These are phyloP conservation scores for Scedosporium dehoogii DNA, from an alignment of 2,329 filamentous ascomycete species.

Conservation along the genomic window DNA sequence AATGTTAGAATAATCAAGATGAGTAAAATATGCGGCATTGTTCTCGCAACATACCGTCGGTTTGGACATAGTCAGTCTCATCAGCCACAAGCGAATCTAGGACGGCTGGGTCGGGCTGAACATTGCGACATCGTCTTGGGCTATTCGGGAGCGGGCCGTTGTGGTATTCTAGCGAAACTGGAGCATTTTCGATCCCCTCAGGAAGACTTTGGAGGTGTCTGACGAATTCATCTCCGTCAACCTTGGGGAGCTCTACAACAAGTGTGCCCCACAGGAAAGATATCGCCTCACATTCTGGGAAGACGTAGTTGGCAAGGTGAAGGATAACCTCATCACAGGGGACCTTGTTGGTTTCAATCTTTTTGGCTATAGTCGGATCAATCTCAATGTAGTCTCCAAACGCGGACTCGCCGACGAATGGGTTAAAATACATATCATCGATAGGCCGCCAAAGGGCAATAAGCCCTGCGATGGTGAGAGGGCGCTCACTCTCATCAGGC, in stretches of 20 bases:
- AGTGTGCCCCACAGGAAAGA: not conserved
- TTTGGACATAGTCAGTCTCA: not conserved
- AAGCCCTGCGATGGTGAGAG: not conserved
- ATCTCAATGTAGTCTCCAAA: not conserved
- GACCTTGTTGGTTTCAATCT: not conserved
- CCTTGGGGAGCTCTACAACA: not conserved
- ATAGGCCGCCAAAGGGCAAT: not conserved
- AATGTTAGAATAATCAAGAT: not conserved
- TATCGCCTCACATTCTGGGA: not conserved
- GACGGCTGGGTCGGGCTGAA: not conserved
- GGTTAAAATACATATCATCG: not conserved
- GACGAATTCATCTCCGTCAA: not conserved
- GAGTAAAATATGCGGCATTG: not conserved
- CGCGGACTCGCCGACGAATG: not conserved
- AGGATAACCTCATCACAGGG: not conserved
- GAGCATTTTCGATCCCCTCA: not conserved
- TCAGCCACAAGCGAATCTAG: not conserved
- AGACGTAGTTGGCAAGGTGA: not conserved
- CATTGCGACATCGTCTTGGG: not conserved
- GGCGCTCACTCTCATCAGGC: not conserved
- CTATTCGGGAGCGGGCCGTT: not conserved
- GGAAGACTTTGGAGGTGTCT: not conserved
- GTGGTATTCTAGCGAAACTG: not conserved
- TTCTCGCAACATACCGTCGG: not conserved
- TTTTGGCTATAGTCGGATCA: not conserved